These are phyloP conservation scores for Hortaea werneckii DNA, from an alignment of 2,329 filamentous ascomycete species.

Conservation along the genomic window DNA sequence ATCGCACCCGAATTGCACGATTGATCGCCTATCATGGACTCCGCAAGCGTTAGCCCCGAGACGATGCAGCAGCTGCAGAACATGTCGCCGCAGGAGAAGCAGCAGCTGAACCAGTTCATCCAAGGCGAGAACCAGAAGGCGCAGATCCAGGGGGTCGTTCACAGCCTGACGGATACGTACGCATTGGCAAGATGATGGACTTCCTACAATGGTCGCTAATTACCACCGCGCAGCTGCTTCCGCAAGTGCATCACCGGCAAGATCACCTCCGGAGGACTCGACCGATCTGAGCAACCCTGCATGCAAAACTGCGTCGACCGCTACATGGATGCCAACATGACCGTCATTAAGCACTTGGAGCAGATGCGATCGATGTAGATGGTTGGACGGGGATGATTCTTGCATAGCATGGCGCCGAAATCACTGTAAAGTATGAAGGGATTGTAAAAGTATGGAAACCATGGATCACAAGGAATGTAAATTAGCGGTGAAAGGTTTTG, in stretches of 20 bases:
- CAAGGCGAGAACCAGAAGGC: conserved; percentile 52
- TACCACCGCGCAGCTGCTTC: conserved; percentile 57
- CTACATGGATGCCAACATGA: conserved; percentile 79
- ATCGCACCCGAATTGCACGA: no score
- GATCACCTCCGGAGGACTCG: conserved; percentile 63
- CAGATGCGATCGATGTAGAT: conserved; percentile 32
- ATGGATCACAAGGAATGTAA: neutral
- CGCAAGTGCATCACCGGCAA: conserved; percentile 77
- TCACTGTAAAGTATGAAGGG: neutral
- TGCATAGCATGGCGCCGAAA: neutral
- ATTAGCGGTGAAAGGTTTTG: no score
- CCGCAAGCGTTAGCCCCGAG: conserved; percentile 18
- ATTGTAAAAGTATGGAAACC: neutral
- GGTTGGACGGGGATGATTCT: neutral
- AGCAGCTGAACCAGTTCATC: conserved; percentile 79
- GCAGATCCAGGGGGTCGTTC: conserved; percentile 43
- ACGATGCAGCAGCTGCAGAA: conserved; percentile 16
- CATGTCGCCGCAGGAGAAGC: conserved; percentile 19
- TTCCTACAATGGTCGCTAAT: neutral
- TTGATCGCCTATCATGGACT: conserved; percentile 14
- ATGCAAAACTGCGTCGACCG: conserved; percentile 87
- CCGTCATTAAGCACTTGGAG: conserved; percentile 79
- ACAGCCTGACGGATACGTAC: conserved; percentile 23
- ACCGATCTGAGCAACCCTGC: conserved; percentile 69
- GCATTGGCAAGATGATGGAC: neutral